Base-by-base conservation (phyloP, 495 filamentous ascomycete species). In the Aspergillus leporis region DNA sequence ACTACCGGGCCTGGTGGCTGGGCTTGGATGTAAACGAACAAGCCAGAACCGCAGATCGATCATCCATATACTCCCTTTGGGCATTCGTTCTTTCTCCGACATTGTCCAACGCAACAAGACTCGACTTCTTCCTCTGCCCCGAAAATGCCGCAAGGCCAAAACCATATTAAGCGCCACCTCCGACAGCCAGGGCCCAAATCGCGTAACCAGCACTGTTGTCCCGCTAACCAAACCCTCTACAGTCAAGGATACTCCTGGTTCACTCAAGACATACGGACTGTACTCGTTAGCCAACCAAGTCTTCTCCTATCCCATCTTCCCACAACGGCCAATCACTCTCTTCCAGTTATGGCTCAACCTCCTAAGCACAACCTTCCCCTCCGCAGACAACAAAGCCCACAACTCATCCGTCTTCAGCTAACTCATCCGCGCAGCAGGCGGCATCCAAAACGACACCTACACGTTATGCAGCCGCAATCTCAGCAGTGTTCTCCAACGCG, bases 291-390 rank as follows among this genome's bases (percentile, higher is more conserved):
- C n/a, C 0, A 23, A 23, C 43, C 19, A 6, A 4, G n/a, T 3
- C 5, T 47, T 47, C n/a, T 18, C 19, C 3, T 47, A 47, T 8
- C 43, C 43, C 13, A 8, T 19, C 19, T 47, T 47, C 43, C 43
- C 43, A 9, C 43, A 47, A 47, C 43, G 43, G 6, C 43, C 43
- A 21, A 47, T 47, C 13, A 18, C 18, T n/a, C 13, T 47, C 4
- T n/a, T n/a, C 14, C 43, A 47, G 43, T 47, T n/a, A 3, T 47
- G 43, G 43, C 43, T 47, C 13, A n/a, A 47, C n/a, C 43, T 47
- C 43, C 23, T 47, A n/a, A 47, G 19, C 43, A 13, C 43, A 0
- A 47, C n/a, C 43, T 4, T 47, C n/a, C 43, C 43, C 14, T 18
- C 43, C 43, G 43, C 43, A 9, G 43, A 47, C 2, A 47, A 47